Base-by-base conservation (phyloP, 2,329 filamentous ascomycete species). In the Exophiala sp. region DNA sequence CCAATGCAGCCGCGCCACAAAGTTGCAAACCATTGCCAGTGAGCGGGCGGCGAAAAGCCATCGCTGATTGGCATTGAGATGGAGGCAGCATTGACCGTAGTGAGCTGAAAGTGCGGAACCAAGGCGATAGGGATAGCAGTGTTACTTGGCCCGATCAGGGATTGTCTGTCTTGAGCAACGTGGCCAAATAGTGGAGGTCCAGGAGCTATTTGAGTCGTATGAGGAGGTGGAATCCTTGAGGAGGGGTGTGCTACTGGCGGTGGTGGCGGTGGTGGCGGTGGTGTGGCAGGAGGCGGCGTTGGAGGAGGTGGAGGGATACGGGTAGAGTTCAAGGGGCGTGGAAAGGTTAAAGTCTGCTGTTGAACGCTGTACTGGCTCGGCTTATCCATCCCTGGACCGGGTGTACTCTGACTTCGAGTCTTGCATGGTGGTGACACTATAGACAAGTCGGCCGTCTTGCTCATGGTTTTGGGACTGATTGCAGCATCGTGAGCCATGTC, bases 21-120 rank as follows among this genome's bases (percentile, higher is more conserved):
- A 40, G 88, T 92, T 34, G 92, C 92, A 77, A 94, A 90, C 92
- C 92, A 97, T 70, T 95, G 88, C 91, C 92, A 97, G 72, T 97
- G 92, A 65, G 95, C 91, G n/a, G 88, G 80, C 0, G 88, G 85
- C 12, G 84, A 81, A 69, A 95, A 96, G 5, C 80, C 78, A 66
- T 95, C 91, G 14, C 79, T 75, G 61, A 95, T 90, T 1, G 88
- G 86, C 40, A 91, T 84, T 11, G 79, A 76, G 50, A 82, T 83
- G 1, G 91, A 88, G 68, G 87, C 92, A 44, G 78, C 76, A 67
- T 96, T 88, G 1, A 89, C 86, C 0, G 87, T 81, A 10, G 86
- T 87, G 38, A 96, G 81, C 57, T 90, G 89, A 71, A 90, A 96
- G 18, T 88, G 81, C 1, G 87, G 84, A 24, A 96, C 77, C 16